Evolutionary conservation across 177 flowering plant genomes (phyloP), one percentile per base, ranked within the genome.

Genomic region (Vitis hybrid): DNA sequence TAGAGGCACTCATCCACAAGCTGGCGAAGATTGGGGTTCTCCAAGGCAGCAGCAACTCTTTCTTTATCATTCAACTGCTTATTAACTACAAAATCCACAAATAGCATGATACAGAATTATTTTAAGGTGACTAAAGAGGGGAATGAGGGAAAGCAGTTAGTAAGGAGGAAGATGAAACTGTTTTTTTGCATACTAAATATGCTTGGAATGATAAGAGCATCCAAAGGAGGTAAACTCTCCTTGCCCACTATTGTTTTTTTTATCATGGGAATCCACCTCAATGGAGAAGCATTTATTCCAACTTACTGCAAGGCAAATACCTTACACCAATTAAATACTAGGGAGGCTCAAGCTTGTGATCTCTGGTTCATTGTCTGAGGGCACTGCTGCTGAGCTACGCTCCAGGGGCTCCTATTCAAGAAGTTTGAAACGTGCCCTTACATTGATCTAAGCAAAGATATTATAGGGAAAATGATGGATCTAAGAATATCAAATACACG

Each of bases 51-150:
- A 20, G 90, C 98, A 58, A 93, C 87, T 78, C 98, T 83, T 84
- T 93, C 98, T 75, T 93, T 93, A 50, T 93, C 97, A 72, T 93
- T 93, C 76, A 91, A 65, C 79, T 93, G 98, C 83, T 93, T 93
- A 67, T 93, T 93, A 53, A 93, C 97, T 93, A 81, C 73, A 76
- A 57, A 69, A 65, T 48, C 20, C 16, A 53, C 18, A 67, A 63
- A 34, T 29, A 12, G 48, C 39, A 60, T 26, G 5, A 26, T 39
- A 22, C 29, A 45, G 34, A 5, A 19, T 71, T 14, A 58, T 49
- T 54, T 59, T 48, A 14, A 0, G 50, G 45, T 2, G 50, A 19
- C 15, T 10, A 8, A 15, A 20, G 68, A 26, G n/a, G 2, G 26
- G 5, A 58, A 11, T 39, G n/a, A n/a, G 10, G 34, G 9, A 68